Evolutionary conservation across 2,329 filamentous ascomycete species (phyloP).

Genomic region (Colletotrichum endophyticum): DNA sequence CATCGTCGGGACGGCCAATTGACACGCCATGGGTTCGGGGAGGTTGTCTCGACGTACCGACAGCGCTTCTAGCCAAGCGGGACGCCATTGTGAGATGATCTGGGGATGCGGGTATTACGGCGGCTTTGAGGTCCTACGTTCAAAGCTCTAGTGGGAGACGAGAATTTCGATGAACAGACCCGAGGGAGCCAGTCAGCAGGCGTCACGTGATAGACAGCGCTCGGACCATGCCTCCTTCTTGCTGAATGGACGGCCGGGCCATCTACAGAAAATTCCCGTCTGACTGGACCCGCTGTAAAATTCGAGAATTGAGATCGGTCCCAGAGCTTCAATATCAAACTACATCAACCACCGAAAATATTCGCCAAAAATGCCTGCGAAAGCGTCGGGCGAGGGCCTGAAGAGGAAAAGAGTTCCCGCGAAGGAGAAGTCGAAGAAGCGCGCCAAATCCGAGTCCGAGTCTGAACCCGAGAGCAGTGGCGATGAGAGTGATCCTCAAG

Average conservation of each 20-base stretch:
- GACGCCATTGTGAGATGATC: constrained; percentile 88
- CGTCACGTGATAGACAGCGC: constrained; percentile 38
- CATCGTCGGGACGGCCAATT: constrained; percentile 37
- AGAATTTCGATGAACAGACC: constrained; percentile 47
- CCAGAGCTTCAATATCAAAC: constrained; percentile 2
- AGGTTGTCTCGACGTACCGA: constrained; percentile 70
- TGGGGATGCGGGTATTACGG: constrained; percentile 55
- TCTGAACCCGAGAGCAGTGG: constrained; percentile 28
- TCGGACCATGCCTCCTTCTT: neutral
- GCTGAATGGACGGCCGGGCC: neutral
- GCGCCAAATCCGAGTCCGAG: constrained; percentile 51
- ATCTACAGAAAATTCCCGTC: constrained; percentile 7
- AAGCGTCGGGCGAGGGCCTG: constrained; percentile 32
- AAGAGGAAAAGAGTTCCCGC: constrained; percentile 58
- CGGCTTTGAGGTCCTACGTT: constrained; percentile 45
- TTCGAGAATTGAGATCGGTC: neutral
- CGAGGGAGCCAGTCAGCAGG: constrained; percentile 36
- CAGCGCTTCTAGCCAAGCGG: constrained; percentile 92
- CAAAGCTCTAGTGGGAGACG: constrained; percentile 46
- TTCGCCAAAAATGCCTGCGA: constrained; percentile 30
- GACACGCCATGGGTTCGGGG: constrained; percentile 26
- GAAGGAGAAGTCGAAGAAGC: constrained; percentile 54
- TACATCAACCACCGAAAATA: neutral
- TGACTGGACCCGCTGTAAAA: constrained; percentile 10
- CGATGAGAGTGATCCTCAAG: constrained; percentile 58